These are phyloP conservation scores for Ceratocystis harringtonii DNA, from an alignment of 2,329 filamentous ascomycete species.

Conservation along the genomic window DNA sequence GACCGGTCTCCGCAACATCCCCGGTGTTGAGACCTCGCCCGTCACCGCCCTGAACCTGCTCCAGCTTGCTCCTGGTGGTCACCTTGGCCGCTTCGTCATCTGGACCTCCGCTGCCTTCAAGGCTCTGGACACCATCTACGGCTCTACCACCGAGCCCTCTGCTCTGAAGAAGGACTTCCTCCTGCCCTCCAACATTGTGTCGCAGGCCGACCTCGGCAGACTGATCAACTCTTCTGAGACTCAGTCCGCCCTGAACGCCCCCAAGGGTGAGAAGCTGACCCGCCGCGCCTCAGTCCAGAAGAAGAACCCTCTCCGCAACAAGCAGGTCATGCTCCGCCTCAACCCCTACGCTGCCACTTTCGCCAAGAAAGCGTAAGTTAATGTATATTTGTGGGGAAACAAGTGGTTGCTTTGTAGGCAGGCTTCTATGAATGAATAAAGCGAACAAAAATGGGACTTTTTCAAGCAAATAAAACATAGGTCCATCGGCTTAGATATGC, in stretches of 20 bases:
- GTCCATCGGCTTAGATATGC: slow-evolving; percentile 13
- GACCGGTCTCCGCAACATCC: slow-evolving; percentile 94
- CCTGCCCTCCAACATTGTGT: slow-evolving; percentile 79
- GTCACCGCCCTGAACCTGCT: slow-evolving; percentile 95
- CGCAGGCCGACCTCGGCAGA: slow-evolving; percentile 88
- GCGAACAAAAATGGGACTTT: slow-evolving; percentile 17
- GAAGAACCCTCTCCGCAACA: slow-evolving; percentile 99
- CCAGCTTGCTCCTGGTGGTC: slow-evolving; percentile 95
- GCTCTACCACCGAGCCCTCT: slow-evolving; percentile 74
- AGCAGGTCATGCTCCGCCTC: slow-evolving; percentile 94
- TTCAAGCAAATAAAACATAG: slow-evolving; percentile 15
- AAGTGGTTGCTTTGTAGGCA: slow-evolving; percentile 15
- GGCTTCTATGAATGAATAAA: slow-evolving; percentile 17
- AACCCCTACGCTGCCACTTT: slow-evolving; percentile 95
- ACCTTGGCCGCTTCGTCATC: slow-evolving; percentile 97
- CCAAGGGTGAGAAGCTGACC: slow-evolving; percentile 77
- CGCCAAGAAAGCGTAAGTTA: slow-evolving; percentile 41
- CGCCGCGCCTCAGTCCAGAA: slow-evolving; percentile 90
- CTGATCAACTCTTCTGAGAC: slow-evolving; percentile 99
- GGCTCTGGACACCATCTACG: slow-evolving; percentile 94
- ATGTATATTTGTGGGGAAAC: slow-evolving; percentile 7
- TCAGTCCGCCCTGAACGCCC: slow-evolving; percentile 84
- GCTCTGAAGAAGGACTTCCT: slow-evolving; percentile 98
- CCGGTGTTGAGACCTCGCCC: slow-evolving; percentile 91
- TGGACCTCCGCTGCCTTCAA: slow-evolving; percentile 97